Evolutionary conservation across 164 flowering plant species (phyloP), one percentile per base, ranked within the genome.

Genomic region (Aristolochia contorta): DNA sequence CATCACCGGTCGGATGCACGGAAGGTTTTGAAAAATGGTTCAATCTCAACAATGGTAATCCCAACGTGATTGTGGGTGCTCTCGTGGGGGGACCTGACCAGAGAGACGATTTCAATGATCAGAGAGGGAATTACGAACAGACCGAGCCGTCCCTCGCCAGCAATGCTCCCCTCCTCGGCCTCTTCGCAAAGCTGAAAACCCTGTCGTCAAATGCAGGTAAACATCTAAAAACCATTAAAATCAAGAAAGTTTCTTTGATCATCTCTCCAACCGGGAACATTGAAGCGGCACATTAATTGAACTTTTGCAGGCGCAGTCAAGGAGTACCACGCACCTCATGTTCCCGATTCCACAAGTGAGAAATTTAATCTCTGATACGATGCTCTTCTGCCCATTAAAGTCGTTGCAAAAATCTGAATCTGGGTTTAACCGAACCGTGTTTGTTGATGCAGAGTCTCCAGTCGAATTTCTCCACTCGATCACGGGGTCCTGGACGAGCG

Each of bases 71-170:
- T 2, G 20, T 73, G 18, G 98, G 98, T 24, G 97, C 78, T 2
- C 85, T 93, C 5, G 90, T 93, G 4, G 97, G 97, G 58, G 97
- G 97, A 23, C 98, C 98, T 5, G 78, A 82, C 73, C 59, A 33
- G 54, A 77, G 79, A 3, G 97, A 90, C 56, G 67, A 72, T 14
- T 93, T 77, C 75, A 19, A 50, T 2, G 92, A 90, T 60, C 78
- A 78, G 20, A 70, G 94, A 0, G 65, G 82, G 60, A 78, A 79
- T 50, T 87, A 87, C 54, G 86, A 84, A 56, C 81, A 84, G 58
- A 78, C 91, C 0, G 97, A 93, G 68, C 92, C 98, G 22, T 80
- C 94, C 12, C 64, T 77, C 45, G 67, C 87, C 16, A 82, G 78
- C 22, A 49, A 67, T 45, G 91, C 91, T 61, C 97, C 97, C 47